Base-by-base conservation (phyloP, 805 yeast species). In the Blastobotrys attinorum region DNA sequence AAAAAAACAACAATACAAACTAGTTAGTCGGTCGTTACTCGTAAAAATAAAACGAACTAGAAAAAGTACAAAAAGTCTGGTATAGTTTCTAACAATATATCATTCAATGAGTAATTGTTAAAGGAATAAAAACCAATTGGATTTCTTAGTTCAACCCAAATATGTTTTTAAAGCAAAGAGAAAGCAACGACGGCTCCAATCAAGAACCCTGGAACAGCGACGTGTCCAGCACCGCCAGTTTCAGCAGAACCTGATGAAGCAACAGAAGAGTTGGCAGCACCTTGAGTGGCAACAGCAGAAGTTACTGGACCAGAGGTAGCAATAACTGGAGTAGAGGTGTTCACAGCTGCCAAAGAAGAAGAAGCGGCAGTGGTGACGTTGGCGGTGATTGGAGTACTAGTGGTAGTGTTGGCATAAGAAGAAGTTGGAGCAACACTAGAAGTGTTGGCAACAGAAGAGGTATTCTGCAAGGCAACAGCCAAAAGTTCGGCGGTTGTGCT, bases 401-500 rank as follows among this genome's bases (percentile, higher is more conserved):
- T n/a, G n/a, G n/a, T n/a, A n/a, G n/a, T n/a, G n/a, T n/a, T n/a
- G n/a, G n/a, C n/a, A n/a, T n/a, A n/a, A n/a, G n/a, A n/a, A n/a
- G n/a, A n/a, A n/a, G n/a, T n/a, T n/a, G 47, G 42, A 22, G 32
- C 34, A 11, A 8, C 16, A 13, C 31, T 6, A 18, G 43, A 22
- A 20, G 40, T 42, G n/a, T n/a, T n/a, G n/a, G n/a, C n/a, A n/a
- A n/a, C n/a, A n/a, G n/a, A n/a, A n/a, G n/a, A n/a, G 35, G 37
- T 37, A 23, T 39, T 43, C 42, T 48, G 51, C 11, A 47, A 47
- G 21, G 47, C 52, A 4, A 51, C 40, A 41, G 44, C 38, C 21
- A 21, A 13, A 8, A 17, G 15, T n/a, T 35, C 4, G 13, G 38
- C 38, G 22, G 15, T 22, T 31, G 32, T 15, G 33, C 31, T 23